Base-by-base conservation (phyloP, 106 monocot genomes). In the Allium fistulosum region DNA sequence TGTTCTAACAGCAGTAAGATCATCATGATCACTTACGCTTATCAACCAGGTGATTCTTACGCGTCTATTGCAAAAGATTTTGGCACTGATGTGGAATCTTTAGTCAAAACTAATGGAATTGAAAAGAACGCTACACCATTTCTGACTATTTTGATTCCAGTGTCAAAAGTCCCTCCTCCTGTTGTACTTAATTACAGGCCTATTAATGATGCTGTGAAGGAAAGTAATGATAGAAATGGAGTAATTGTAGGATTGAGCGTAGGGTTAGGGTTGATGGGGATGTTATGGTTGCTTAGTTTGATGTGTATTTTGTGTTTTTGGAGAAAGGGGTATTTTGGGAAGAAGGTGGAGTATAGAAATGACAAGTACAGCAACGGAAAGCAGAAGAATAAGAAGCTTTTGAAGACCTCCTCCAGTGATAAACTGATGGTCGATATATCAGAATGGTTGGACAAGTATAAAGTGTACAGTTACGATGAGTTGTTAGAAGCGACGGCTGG, bases 361-460 rank as follows among this genome's bases (percentile, higher is more conserved):
- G 59, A 61, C 50, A 57, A 68, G 46, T 53, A 18, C 9, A 13
- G 27, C 10, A 62, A 7, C 2, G 48, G 64, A 0, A 59, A 59
- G 10, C 58, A 51, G 17, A 59, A 48, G 15, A 63, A n/a, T 7
- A 56, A 11, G 8, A 28, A 15, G 68, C 60, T 56, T 10, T 62
- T 11, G 59, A 51, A 59, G 11, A 49, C 48, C 49, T 55, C 51
- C n/a, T 52, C 52, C 12, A 80, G 71, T 7, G 78, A 48, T 27
- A 78, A 75, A 59, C 69, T 89, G 28, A 74, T 82, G 68, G 68
- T 48, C 15, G 89, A 90, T 57, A 84, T 94, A 51, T 75, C 84
- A 11, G 93, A 94, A 57, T 90, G 74, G 70, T 62, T 94, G 66
- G 93, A 94, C 58, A 89, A 84, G 79, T 94, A 94, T 48, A 84